phyloP scores from a whole-genome alignment of 805 yeast species.

The Phaffomyces opuntiae region DNA sequence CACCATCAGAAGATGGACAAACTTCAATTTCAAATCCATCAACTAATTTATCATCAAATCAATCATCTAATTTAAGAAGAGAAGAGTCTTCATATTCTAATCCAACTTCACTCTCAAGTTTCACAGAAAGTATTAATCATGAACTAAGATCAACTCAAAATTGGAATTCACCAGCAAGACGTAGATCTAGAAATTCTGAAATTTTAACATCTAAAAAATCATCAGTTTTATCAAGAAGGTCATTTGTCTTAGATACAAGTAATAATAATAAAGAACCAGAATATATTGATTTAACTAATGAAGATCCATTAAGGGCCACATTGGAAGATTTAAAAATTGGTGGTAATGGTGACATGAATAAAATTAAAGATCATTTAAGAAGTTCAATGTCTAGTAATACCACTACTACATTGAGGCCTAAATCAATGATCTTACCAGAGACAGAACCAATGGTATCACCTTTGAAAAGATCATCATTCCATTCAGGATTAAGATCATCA shows the following conservation, averaged over 20 bases:
- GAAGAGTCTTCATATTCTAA: constrained; percentile 21
- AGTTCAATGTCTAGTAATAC: constrained; percentile 15
- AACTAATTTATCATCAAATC: constrained; percentile 12
- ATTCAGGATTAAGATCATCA: constrained; percentile 19
- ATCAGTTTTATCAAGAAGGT: constrained; percentile 16
- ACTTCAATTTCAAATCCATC: constrained; percentile 24
- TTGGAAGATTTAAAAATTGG: constrained; percentile 37
- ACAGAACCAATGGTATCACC: constrained; percentile 6
- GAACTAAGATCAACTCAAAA: constrained; percentile 20
- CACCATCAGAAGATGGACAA: constrained; percentile 25
- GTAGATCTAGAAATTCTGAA: constrained; percentile 22
- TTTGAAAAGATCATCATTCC: constrained; percentile 21
- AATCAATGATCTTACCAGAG: constrained; percentile 19
- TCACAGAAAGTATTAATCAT: constrained; percentile 19
- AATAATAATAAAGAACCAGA: not conserved
- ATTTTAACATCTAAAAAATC: constrained; percentile 10
- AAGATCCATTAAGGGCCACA: constrained; percentile 50
- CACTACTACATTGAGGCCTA: constrained; percentile 22
- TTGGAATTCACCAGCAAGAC: constrained; percentile 25
- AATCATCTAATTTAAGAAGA: constrained; percentile 13
- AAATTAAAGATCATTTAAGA: constrained; percentile 22
- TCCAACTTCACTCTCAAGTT: constrained; percentile 24
- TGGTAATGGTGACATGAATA: constrained; percentile 35
- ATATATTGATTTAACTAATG: constrained; percentile 13
- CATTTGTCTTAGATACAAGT: constrained; percentile 17